Percentiles rank a stretch among this genome's conserved stretches.
These are phyloP conservation scores for Apiospora hydei DNA, from an alignment of 2,329 filamentous ascomycete species.

Conservation along the genomic window DNA sequence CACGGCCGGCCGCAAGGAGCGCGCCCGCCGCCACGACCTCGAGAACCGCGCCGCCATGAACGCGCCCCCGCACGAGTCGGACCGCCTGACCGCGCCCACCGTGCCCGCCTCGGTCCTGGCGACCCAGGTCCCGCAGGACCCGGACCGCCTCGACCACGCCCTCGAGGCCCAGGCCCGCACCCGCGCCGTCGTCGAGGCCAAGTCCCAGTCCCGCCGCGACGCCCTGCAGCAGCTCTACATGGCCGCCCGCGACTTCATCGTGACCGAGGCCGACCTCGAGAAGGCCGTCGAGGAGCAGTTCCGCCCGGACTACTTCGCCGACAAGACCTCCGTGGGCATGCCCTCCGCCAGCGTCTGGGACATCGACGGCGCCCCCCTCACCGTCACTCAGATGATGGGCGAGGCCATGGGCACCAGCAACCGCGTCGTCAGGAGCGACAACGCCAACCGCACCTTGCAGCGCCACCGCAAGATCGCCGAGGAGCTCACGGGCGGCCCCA, in stretches of 20 bases:
- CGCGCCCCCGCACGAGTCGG: slow-evolving; percentile 76
- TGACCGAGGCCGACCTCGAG: slow-evolving; percentile 79
- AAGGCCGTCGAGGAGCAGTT: slow-evolving; percentile 79
- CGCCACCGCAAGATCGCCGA: slow-evolving; percentile 64
- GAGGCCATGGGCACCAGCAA: slow-evolving; percentile 41
- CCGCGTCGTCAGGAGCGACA: slow-evolving; percentile 40
- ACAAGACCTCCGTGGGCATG: slow-evolving; percentile 40
- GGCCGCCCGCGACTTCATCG: slow-evolving; percentile 86
- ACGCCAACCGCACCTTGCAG: slow-evolving; percentile 54
- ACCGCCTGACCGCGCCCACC: slow-evolving; percentile 75
- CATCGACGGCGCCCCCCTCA: slow-evolving; percentile 52
- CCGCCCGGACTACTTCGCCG: slow-evolving; percentile 64
- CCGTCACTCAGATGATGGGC: slow-evolving; percentile 54
- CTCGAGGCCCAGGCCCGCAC: slow-evolving; percentile 50
- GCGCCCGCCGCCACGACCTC: slow-evolving; percentile 56
- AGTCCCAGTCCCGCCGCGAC: slow-evolving; percentile 69
- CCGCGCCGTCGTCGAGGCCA: slow-evolving; percentile 53
- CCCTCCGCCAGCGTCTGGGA: slow-evolving; percentile 61
- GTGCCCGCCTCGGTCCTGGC: slow-evolving; percentile 61
- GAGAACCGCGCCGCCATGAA: slow-evolving; percentile 57
- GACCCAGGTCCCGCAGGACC: slow-evolving; percentile 65
- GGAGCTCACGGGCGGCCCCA: slow-evolving; percentile 66
- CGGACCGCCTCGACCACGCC: slow-evolving; percentile 64
- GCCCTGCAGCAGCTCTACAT: slow-evolving; percentile 88
- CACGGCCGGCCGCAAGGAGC: slow-evolving; percentile 44